Conservation (phyloP, 345 rosid genomes). For the Rhodomyrtus tomentosa region DNA sequence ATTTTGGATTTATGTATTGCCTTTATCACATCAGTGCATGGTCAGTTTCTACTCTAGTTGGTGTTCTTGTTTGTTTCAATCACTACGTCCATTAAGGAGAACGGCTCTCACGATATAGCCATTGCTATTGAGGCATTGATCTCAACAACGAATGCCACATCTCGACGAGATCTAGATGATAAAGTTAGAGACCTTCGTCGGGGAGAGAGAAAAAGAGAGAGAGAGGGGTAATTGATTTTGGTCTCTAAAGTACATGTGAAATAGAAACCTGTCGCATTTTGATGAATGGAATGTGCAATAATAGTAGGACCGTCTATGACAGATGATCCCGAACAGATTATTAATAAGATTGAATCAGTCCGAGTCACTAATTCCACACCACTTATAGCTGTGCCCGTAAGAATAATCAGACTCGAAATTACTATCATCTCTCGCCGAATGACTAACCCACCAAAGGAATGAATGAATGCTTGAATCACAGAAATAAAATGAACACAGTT, state of each 20-base stretch:
- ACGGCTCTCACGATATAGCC: not conserved
- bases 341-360: not conserved
- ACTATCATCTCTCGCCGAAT: not conserved
- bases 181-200: rapidly evolving
- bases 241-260: not conserved
- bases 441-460: not conserved
- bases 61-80: not conserved
- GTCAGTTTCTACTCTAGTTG: not conserved
- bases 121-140: not conserved
- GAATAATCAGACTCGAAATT: not conserved
- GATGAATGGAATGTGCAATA: rapidly evolving
- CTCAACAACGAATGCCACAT: not conserved
- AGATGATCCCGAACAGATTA: not conserved
- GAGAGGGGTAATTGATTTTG: too few species aligned
- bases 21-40: not conserved
- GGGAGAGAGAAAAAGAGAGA: too few species aligned
- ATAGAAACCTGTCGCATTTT: rapidly evolving
- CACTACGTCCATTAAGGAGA: not conserved
- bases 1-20: not conserved
- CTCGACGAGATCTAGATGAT: not conserved
- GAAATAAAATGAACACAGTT: not conserved
- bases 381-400: not conserved
- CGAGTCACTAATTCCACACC: not conserved
- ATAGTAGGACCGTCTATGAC: rapidly evolving
- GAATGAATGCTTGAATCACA: not conserved